Percentiles rank a stretch among this genome's conserved stretches.
These are phyloP conservation scores for Mallotus japonicus DNA, from an alignment of 441 rosid species.

Conservation along the genomic window DNA sequence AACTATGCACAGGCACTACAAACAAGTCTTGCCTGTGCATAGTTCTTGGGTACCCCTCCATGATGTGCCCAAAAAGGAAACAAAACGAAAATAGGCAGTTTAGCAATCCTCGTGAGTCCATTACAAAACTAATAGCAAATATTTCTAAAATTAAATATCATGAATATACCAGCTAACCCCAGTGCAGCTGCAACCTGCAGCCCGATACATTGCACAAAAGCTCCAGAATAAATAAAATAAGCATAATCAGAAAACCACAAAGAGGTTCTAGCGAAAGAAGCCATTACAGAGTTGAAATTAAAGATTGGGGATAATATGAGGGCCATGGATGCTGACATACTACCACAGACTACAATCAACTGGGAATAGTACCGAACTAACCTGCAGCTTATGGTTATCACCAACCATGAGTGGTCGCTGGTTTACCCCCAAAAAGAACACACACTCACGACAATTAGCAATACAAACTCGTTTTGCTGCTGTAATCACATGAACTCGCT, in stretches of 20 bases:
- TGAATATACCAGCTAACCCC: too few species aligned
- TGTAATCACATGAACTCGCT: conserved; percentile 91
- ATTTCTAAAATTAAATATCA: too few species aligned
- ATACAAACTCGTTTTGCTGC: conserved; percentile 90
- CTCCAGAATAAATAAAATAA: too few species aligned
- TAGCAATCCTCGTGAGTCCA: too few species aligned
- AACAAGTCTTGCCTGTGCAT: not conserved
- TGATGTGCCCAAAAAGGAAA: too few species aligned
- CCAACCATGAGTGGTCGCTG: conserved; percentile 95
- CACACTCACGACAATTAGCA: conserved; percentile 96
- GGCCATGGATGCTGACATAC: not conserved
- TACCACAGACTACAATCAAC: not conserved
- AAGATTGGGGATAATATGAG: not conserved
- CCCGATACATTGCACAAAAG: too few species aligned
- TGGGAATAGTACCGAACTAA: conserved; percentile 27
- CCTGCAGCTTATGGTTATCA: conserved; percentile 98
- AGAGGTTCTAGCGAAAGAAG: too few species aligned
- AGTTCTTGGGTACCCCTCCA: too few species aligned
- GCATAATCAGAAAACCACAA: too few species aligned
- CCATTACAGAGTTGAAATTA: not conserved
- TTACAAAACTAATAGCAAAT: too few species aligned
- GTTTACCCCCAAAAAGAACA: conserved; percentile 96
- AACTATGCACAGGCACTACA: not conserved
- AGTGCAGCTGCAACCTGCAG: too few species aligned
- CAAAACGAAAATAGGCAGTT: too few species aligned